These are phyloP conservation scores for Alternaria atra DNA, from an alignment of 2,329 filamentous ascomycete species.

Conservation along the genomic window DNA sequence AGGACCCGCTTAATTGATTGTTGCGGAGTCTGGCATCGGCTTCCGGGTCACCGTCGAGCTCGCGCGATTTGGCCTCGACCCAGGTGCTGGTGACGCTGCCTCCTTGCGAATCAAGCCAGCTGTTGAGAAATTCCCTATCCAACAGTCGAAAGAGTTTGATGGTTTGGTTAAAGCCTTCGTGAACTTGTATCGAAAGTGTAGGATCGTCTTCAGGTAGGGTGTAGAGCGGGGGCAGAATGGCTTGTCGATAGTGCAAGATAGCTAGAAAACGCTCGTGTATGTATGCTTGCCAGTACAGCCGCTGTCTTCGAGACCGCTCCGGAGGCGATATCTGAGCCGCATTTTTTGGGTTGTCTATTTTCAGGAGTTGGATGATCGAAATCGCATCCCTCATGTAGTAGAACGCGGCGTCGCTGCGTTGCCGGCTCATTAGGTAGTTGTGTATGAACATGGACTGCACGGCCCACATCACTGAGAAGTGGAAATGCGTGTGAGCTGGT, in stretches of 20 bases:
- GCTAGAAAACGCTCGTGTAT: slow-evolving; percentile 67
- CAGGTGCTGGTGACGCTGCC: slow-evolving; percentile 51
- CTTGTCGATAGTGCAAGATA: slow-evolving; percentile 60
- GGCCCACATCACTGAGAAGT: slow-evolving; percentile 56
- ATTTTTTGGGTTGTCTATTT: slow-evolving; percentile 53
- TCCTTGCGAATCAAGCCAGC: slow-evolving; percentile 55
- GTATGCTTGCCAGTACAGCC: slow-evolving; percentile 65
- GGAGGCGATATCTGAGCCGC: slow-evolving; percentile 43
- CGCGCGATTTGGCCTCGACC: slow-evolving; percentile 57
- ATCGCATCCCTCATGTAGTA: slow-evolving; percentile 62
- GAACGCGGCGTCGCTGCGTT: slow-evolving; percentile 60
- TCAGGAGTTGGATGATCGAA: slow-evolving; percentile 50
- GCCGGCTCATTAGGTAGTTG: slow-evolving; percentile 61
- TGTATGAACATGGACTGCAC: slow-evolving; percentile 64
- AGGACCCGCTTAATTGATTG: too few species aligned
- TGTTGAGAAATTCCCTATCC: slow-evolving; percentile 55
- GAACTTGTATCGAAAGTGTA: slow-evolving; percentile 50
- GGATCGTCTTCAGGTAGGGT: slow-evolving; percentile 53
- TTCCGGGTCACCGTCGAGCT: slow-evolving; percentile 53
- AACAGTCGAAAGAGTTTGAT: slow-evolving; percentile 58
- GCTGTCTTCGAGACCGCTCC: slow-evolving; percentile 56
- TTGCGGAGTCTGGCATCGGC: too few species aligned
- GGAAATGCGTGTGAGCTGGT: slow-evolving; percentile 51
- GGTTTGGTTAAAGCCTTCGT: slow-evolving; percentile 56
- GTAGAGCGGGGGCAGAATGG: slow-evolving; percentile 52